Evolutionary conservation across 306 rosid species (phyloP), one percentile per base, ranked within the genome.

Genomic region (Begonia masoniana): DNA sequence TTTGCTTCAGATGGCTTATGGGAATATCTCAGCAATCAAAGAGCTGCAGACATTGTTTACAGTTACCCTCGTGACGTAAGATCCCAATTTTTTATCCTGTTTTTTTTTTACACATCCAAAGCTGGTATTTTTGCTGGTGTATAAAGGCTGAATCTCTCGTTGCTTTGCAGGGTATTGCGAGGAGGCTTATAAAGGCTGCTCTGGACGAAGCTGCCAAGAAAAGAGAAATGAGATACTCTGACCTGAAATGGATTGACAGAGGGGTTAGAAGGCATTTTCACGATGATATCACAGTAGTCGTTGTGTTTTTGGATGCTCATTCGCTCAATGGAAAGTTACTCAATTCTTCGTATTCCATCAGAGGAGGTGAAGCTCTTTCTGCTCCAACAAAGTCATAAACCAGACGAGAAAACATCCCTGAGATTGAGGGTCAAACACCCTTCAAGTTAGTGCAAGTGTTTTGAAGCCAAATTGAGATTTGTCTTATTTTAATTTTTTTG

Each of bases 1-100:
- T 81, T 80, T 60, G 96, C 87, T 68, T 83, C 94, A 19, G 96
- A 87, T 63, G 96, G 96, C 54, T 79, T 87, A 35, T 83, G 96
- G 96, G 96, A 87, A 74, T 88, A 83, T 50, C 89, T 87, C 41
- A 78, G 77, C 74, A 87, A 76, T 81, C 84, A 87, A 60, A 79
- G 66, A 63, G 94, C 77, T 10, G 78, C 81, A 14, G 68, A 83
- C 70, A 87, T 83, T 51, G 96, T 83, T 57, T 66, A 63, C 71
- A 76, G 59, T 11, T 63, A 64, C 60, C 81, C 89, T 9, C 86
- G 76, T 0, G 74, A 76, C 26, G 96, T 87, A 64, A 67, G 72
- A 16, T 24, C 65, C 21, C 56, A 19, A 41, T 9, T 19, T 31
- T 31, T 6, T 2, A 31, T 31, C 39, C 4, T 31, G 0, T 6